Evolutionary conservation across 2,329 filamentous ascomycete species (phyloP).

Genomic region (Microsporum audouinii): DNA sequence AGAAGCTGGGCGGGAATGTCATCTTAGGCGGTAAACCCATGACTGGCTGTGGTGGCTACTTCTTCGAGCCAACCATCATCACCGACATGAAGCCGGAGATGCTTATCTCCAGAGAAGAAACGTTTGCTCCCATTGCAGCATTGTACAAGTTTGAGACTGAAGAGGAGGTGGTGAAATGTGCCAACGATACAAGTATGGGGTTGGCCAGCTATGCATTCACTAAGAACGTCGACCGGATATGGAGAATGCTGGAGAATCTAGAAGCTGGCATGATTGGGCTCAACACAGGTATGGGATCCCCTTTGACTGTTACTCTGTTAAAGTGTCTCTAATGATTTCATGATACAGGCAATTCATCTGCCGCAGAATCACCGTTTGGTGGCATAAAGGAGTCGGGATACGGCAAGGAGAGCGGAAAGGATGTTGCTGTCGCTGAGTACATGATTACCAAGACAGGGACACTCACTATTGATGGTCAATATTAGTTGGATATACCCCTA

Average conservation of each 20-base stretch:
- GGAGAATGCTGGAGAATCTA: slow-evolving; percentile 54
- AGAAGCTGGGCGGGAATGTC: slow-evolving; percentile 51
- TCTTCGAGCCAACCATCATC: slow-evolving; percentile 59
- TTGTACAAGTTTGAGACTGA: slow-evolving; percentile 56
- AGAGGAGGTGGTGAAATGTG: slow-evolving; percentile 48
- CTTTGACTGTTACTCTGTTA: neutral
- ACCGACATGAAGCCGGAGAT: slow-evolving; percentile 48
- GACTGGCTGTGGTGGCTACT: slow-evolving; percentile 46
- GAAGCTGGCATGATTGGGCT: slow-evolving; percentile 60
- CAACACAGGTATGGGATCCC: slow-evolving; percentile 41
- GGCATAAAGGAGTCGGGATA: slow-evolving; percentile 59
- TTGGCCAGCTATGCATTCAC: slow-evolving; percentile 58
- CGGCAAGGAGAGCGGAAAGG: slow-evolving; percentile 56
- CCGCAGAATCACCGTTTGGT: slow-evolving; percentile 55
- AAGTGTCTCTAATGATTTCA: neutral
- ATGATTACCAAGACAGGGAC: slow-evolving; percentile 55
- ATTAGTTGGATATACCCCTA: slow-evolving; percentile 21
- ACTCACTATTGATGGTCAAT: slow-evolving; percentile 48
- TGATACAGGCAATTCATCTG: slow-evolving; percentile 46
- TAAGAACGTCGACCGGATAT: slow-evolving; percentile 54
- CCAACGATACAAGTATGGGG: slow-evolving; percentile 55
- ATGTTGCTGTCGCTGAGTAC: slow-evolving; percentile 53
- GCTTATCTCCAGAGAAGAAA: slow-evolving; percentile 49
- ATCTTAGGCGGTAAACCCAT: slow-evolving; percentile 46
- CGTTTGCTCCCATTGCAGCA: slow-evolving; percentile 53